phyloP scores from a whole-genome alignment of 805 yeast species.

The Saturnispora ahearnii region DNA sequence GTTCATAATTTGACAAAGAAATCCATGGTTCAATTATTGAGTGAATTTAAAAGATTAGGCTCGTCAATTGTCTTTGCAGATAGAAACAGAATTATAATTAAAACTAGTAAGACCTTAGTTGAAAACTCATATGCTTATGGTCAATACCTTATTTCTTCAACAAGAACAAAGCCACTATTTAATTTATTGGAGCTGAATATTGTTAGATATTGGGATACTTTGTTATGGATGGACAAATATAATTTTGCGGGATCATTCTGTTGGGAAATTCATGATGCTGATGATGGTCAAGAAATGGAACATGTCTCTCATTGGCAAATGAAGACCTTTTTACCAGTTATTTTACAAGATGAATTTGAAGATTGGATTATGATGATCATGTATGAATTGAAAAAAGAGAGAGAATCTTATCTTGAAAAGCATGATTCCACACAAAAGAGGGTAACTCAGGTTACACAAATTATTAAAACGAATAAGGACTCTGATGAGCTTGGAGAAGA shows the following conservation, averaged over 20 bases:
- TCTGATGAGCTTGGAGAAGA: constrained; percentile 13
- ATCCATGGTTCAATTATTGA: constrained; percentile 67
- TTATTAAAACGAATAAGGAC: constrained; percentile 35
- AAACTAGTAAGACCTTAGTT: constrained; percentile 67
- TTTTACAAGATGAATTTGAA: constrained; percentile 74
- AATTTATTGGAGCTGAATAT: constrained; percentile 70
- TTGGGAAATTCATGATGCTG: constrained; percentile 26
- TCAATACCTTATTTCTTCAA: constrained; percentile 68
- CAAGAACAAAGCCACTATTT: constrained; percentile 74
- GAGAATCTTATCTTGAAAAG: constrained; percentile 27
- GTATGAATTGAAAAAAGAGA: constrained; percentile 54
- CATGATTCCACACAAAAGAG: constrained; percentile 25
- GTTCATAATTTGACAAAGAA: constrained; percentile 80
- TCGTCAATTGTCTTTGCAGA: constrained; percentile 73
- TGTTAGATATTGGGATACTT: constrained; percentile 79
- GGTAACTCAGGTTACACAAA: constrained; percentile 57
- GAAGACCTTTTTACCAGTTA: constrained; percentile 58
- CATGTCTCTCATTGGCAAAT: constrained; percentile 74
- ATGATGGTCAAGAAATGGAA: constrained; percentile 33
- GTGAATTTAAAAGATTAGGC: constrained; percentile 75
- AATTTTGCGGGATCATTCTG: constrained; percentile 74
- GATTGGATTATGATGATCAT: constrained; percentile 77
- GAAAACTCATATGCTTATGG: constrained; percentile 89
- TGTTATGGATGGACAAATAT: constrained; percentile 90
- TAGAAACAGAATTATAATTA: constrained; percentile 61